Percentiles rank a stretch among this genome's conserved stretches.
These are phyloP conservation scores for Lecanicillium sp. DNA, from an alignment of 2,329 filamentous ascomycete species.

Conservation along the genomic window DNA sequence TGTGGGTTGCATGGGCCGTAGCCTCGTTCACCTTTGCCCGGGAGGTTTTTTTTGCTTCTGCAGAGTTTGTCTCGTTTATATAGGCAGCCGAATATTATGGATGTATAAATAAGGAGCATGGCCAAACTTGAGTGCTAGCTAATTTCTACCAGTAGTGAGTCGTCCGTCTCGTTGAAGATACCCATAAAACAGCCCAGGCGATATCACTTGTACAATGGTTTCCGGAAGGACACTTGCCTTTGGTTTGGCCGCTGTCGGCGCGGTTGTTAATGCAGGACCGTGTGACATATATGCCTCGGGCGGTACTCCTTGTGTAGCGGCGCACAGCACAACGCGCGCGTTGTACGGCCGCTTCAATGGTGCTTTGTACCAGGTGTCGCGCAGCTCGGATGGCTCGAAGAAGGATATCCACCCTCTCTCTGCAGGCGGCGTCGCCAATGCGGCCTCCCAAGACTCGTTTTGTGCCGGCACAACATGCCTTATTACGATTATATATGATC, in stretches of 20 bases:
- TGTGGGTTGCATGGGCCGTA: no score
- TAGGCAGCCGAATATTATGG: no score
- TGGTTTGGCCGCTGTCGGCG: conserved; percentile 23
- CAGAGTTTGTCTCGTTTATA: no score
- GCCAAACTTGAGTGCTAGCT: no score
- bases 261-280: conserved; percentile 42
- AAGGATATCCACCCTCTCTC: conserved; percentile 41
- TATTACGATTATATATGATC: conserved; percentile 59
- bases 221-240: conserved; percentile 13
- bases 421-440: conserved; percentile 55
- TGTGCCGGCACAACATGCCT: conserved; percentile 54
- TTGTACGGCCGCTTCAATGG: conserved; percentile 46
- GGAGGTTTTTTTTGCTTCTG: no score
- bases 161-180: no score
- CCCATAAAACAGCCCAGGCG: no score
- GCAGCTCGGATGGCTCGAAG: conserved; percentile 38
- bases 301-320: conserved; percentile 51
- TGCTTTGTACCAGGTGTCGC: conserved; percentile 50
- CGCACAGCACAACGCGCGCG: conserved; percentile 56
- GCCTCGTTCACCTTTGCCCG: no score
- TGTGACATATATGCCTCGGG: conserved; percentile 53
- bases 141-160: no score
- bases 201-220: no score
- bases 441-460: conserved; percentile 52
- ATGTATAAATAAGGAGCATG: no score